Percentiles rank a stretch among this genome's conserved stretches.
Conservation (phyloP, 164 flowering plant genomes). For the Aristolochia californica region DNA sequence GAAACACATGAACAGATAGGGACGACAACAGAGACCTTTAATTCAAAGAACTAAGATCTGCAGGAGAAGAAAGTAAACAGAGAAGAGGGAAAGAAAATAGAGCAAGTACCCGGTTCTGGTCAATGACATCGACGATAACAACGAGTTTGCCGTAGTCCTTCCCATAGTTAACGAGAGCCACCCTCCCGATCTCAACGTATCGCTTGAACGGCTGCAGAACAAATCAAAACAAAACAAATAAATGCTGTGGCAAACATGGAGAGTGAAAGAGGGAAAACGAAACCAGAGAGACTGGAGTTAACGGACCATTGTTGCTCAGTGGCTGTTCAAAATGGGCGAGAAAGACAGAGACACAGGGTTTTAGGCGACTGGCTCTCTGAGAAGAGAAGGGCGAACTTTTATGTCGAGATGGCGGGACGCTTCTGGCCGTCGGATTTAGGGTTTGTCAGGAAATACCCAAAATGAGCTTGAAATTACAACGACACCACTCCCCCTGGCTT, state of each 20-base stretch:
- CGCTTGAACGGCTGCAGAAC: constrained; percentile 15
- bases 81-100: neutral
- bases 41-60: too few relatives aligned
- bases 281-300: neutral
- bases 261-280: neutral
- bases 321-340: neutral
- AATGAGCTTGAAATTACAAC: neutral
- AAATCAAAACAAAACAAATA: neutral
- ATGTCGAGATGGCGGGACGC: neutral
- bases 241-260: neutral
- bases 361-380: neutral
- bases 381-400: neutral
- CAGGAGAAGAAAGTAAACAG: neutral
- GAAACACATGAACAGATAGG: too few relatives aligned
- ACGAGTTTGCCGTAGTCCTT: constrained; percentile 16
- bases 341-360: neutral
- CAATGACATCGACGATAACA: constrained; percentile 16
- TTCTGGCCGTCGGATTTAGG: neutral
- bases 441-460: neutral
- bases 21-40: too few relatives aligned
- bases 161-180: constrained; percentile 15
- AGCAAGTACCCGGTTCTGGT: constrained; percentile 11
- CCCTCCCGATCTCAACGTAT: constrained; percentile 18
- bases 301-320: neutral
- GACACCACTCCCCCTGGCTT: too few relatives aligned